Evolutionary conservation across 1,284 basidiomycete species (phyloP), one percentile per base, ranked within the genome.

Genomic region (Boletus mariae): DNA sequence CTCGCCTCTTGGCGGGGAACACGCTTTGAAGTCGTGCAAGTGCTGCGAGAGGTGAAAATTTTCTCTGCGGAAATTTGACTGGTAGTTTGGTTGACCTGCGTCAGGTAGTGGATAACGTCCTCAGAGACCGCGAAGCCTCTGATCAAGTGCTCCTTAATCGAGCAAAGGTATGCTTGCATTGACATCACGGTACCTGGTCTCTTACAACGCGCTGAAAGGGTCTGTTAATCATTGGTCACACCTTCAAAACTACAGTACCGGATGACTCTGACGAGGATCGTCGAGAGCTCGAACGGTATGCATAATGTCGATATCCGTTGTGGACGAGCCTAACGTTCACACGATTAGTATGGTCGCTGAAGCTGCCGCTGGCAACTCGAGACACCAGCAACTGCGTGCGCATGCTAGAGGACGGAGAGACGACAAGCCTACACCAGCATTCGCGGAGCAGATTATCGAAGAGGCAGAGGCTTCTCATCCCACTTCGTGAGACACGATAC

Each of bases 1-100:
- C 82, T 97, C 31, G 94, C 94, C 9, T 95, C 94, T 26, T 98
- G 94, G 94, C 84, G 92, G 55, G 94, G 94, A 13, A 94, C 94
- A 2, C 84, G 94, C 47, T 86, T 96, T 68, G 94, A 98, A 74
- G 92, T 96, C 28, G 84, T 87, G 38, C 90, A 90, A 68, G 92
- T 94, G 12, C 74, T 92, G 42, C 80, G 87, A 51, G 85, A 87
- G 72, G 86, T 83, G 57, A 20, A 20, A 47, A 68, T 56, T 23
- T 26, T 38, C 17, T 34, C n/a, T 31, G 37, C 23, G 10, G 5
- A 40, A 35, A 43, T 8, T 8, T 45, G 23, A 41, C 37, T 20
- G 1, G 34, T 37, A 11, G 26, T 34, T 45, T 50, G 29, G 55
- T 42, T 23, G 20, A 52, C 44, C 25, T 29, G 47, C 37, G 51